Conservation (phyloP, 2,329 filamentous ascomycete genomes). For the Hymenoscyphus linearis region DNA sequence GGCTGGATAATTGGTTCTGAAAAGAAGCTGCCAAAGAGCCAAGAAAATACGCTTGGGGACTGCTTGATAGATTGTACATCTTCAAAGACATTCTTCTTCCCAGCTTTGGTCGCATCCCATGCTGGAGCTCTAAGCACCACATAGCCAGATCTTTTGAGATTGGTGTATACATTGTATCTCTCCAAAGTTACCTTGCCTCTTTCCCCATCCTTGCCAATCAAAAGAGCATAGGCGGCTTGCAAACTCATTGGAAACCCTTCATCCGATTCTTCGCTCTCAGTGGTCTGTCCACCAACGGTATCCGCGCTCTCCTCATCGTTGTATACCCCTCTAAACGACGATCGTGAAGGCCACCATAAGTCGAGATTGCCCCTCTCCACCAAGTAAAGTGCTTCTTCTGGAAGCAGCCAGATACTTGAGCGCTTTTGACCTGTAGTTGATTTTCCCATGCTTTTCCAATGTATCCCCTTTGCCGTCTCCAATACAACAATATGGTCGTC, state of each 20-base stretch:
- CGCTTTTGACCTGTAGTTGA: constrained; percentile 51
- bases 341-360: constrained; percentile 69
- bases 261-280: constrained; percentile 42
- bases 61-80: constrained; percentile 7
- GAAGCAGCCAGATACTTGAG: constrained; percentile 72
- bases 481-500: constrained; percentile 54
- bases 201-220: constrained; percentile 66
- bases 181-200: constrained; percentile 62
- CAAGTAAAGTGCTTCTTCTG: constrained; percentile 86
- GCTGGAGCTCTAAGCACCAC: constrained; percentile 66
- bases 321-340: constrained; percentile 41
- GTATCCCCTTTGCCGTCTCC: constrained; percentile 65
- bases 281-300: constrained; percentile 13
- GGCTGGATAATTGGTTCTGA: constrained; percentile 19
- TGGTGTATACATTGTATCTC: constrained; percentile 81
- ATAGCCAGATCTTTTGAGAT: constrained; percentile 79
- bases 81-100: constrained; percentile 11
- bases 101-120: constrained; percentile 35
- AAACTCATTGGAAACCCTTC: constrained; percentile 79
- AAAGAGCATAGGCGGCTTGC: constrained; percentile 81
- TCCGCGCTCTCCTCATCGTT: constrained; percentile 16
- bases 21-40: constrained; percentile 30
- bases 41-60: constrained; percentile 25
- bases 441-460: constrained; percentile 72
- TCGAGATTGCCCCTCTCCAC: constrained; percentile 85